These are phyloP conservation scores for Microdochium nivale DNA, from an alignment of 2,329 filamentous ascomycete genomes.

Conservation along the genomic window DNA sequence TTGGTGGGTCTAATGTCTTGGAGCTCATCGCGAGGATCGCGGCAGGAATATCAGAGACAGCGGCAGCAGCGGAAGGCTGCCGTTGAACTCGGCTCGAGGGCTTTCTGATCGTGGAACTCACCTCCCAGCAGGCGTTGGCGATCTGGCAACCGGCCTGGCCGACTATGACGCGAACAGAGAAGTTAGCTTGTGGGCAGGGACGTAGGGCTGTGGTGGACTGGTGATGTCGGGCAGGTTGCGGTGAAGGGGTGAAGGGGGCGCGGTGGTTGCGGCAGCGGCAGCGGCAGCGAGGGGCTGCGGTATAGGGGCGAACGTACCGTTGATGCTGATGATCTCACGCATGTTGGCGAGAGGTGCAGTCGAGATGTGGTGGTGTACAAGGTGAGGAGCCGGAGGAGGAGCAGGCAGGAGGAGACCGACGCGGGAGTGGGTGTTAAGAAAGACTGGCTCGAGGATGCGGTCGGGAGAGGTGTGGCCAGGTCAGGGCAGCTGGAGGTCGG, in stretches of 20 bases:
- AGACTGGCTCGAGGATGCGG: background rate
- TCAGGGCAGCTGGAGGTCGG: too few species aligned
- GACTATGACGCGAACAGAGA: constrained; percentile 54
- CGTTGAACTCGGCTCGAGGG: background rate
- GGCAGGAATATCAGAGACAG: background rate
- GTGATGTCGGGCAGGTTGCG: constrained; percentile 22
- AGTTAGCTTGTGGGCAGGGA: constrained; percentile 37
- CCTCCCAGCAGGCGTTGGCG: constrained; percentile 99
- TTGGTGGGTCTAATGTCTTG: constrained; percentile 5
- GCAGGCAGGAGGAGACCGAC: constrained; percentile 15
- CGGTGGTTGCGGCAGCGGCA: too few species aligned
- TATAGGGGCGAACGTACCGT: constrained; percentile 58
- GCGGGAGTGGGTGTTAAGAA: constrained; percentile 12
- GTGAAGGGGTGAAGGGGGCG: constrained; percentile 32
- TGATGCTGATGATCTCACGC: constrained; percentile 99
- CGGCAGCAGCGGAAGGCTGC: background rate
- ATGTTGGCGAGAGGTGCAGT: constrained; percentile 51
- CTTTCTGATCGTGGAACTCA: constrained; percentile 44
- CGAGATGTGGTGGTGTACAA: constrained; percentile 16
- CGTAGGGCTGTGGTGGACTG: constrained; percentile 5
- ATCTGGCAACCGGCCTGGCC: constrained; percentile 99
- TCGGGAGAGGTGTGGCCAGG: background rate
- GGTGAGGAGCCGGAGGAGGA: constrained; percentile 20
- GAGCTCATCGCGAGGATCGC: background rate
- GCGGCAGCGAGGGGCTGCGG: constrained; percentile 15